Conservation (phyloP, 2,329 filamentous ascomycete genomes). For the Ceratocystis colombiana region DNA sequence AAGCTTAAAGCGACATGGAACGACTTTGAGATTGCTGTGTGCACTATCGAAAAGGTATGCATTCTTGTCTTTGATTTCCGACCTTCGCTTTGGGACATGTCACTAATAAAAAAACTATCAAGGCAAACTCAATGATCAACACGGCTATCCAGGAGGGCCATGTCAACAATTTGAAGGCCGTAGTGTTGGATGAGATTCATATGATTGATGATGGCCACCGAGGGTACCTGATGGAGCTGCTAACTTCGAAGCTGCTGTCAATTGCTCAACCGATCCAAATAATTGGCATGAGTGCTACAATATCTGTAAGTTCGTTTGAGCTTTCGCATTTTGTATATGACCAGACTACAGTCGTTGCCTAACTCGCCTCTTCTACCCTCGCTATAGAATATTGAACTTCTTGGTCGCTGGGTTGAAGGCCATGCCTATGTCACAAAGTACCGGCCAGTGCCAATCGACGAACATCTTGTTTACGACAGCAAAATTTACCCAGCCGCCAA, state of each 20-base stretch:
- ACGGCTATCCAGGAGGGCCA: slow-evolving; percentile 60
- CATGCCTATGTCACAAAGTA: slow-evolving; percentile 65
- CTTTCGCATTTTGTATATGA: no score
- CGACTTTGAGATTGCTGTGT: slow-evolving; percentile 68
- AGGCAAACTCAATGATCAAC: slow-evolving; percentile 68
- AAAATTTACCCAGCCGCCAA: slow-evolving; percentile 51
- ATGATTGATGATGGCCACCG: slow-evolving; percentile 70
- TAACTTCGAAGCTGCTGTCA: slow-evolving; percentile 62
- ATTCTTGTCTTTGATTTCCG: background rate
- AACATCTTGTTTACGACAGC: slow-evolving; percentile 63
- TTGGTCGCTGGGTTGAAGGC: slow-evolving; percentile 60
- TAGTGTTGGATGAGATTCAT: slow-evolving; percentile 70
- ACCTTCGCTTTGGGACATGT: background rate
- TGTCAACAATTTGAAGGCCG: slow-evolving; percentile 52
- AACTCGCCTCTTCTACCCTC: background rate
- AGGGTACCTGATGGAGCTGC: slow-evolving; percentile 64
- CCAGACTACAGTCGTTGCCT: no score
- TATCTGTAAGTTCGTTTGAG: slow-evolving; percentile 47
- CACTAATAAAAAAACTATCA: slow-evolving; percentile 23
- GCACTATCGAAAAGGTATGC: slow-evolving; percentile 62
- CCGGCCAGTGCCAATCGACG: slow-evolving; percentile 63
- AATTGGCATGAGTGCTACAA: slow-evolving; percentile 69
- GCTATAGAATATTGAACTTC: slow-evolving; percentile 54
- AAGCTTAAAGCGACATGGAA: slow-evolving; percentile 57
- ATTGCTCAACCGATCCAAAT: slow-evolving; percentile 59